Conservation (phyloP, 495 filamentous ascomycete species). For the Aspergillus diversus region DNA sequence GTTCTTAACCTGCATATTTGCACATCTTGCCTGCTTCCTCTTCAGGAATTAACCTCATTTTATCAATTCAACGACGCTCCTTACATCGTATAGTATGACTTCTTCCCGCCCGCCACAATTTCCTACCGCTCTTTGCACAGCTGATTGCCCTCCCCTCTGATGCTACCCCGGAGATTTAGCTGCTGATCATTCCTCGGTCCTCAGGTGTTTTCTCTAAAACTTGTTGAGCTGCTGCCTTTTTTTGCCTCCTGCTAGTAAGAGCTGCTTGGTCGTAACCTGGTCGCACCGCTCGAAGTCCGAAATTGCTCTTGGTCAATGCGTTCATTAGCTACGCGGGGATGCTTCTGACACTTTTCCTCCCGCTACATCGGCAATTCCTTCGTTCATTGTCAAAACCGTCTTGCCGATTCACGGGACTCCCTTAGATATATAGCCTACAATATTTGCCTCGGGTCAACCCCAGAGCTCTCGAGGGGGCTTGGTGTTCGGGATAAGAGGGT, state of each 20-base stretch:
- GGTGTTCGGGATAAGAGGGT: constrained; percentile 8
- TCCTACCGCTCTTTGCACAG: constrained; percentile 22
- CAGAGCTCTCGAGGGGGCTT: not conserved
- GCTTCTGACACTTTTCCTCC: constrained; percentile 16
- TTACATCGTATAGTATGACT: constrained; percentile 5
- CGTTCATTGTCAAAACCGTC: not conserved
- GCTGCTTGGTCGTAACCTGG: not conserved
- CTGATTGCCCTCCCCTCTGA: not conserved
- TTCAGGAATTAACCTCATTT: constrained; percentile 10
- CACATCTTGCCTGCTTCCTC: constrained; percentile 15
- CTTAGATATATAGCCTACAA: not conserved
- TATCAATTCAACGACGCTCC: constrained; percentile 3
- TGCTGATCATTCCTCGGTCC: not conserved
- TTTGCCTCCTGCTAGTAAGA: not conserved
- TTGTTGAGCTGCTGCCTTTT: not conserved
- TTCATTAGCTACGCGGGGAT: constrained; percentile 14
- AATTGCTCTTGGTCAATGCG: constrained; percentile 6
- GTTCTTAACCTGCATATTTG: constrained; percentile 25
- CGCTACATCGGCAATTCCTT: constrained; percentile 14
- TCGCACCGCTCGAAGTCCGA: not conserved
- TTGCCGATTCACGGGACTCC: not conserved
- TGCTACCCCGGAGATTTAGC: not conserved
- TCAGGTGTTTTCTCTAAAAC: not conserved
- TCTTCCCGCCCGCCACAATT: constrained; percentile 8
- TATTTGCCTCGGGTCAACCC: not conserved